Conservation (phyloP, 139 green algal species). For the Trebouxia sp. region DNA sequence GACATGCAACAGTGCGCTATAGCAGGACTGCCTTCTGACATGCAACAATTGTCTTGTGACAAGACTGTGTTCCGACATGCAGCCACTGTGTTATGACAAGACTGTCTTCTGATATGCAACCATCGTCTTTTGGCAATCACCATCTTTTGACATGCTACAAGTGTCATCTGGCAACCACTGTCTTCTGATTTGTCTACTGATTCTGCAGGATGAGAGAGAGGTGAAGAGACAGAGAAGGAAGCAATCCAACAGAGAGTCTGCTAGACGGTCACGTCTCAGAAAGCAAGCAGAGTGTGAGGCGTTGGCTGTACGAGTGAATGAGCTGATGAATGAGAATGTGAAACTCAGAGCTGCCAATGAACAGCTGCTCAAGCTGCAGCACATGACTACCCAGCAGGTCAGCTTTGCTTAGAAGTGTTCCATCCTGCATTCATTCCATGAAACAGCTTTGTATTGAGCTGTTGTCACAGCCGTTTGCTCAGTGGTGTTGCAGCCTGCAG, state of each 20-base stretch:
- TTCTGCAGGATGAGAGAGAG: conserved; percentile 70
- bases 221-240: conserved; percentile 84
- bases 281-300: conserved; percentile 88
- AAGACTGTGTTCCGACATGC: too few relatives aligned
- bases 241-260: conserved; percentile 89
- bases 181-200: not conserved
- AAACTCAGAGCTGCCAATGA: conserved; percentile 25
- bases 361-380: conserved; percentile 30
- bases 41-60: not conserved
- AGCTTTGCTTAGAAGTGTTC: too few relatives aligned
- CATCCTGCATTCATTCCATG: too few relatives aligned
- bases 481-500: too few relatives aligned
- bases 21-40: too few relatives aligned
- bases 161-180: not conserved
- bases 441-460: too few relatives aligned
- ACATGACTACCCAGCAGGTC: conserved; percentile 10
- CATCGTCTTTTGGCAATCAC: too few relatives aligned
- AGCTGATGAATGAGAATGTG: conserved; percentile 33
- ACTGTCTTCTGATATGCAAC: too few relatives aligned
- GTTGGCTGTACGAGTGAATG: conserved; percentile 53
- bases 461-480: too few relatives aligned
- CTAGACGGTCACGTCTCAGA: conserved; percentile 74
- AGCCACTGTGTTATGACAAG: too few relatives aligned
- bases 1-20: too few relatives aligned
- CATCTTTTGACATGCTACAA: not conserved